Evolutionary conservation across 1,139 yeast species (phyloP).

Genomic region (Suhomyces bribrorum): DNA sequence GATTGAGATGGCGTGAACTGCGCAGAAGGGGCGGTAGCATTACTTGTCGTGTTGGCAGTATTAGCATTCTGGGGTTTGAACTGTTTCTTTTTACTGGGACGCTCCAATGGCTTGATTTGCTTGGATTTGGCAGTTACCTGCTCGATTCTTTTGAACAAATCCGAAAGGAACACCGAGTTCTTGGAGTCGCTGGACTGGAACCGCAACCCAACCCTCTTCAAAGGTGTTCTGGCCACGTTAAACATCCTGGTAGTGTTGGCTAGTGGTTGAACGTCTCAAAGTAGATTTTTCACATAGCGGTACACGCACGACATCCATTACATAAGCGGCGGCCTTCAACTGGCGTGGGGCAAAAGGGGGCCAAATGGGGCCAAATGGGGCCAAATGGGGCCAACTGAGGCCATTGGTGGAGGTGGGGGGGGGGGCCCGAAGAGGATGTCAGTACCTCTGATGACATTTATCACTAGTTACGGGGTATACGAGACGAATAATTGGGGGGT

Average conservation of each 20-base stretch:
- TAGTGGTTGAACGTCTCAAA: no score
- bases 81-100: conserved; percentile 12
- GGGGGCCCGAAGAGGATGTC: no score
- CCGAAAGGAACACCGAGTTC: conserved; percentile 23
- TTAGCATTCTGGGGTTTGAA: conserved; percentile 1
- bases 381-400: no score
- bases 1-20: conserved; percentile 2
- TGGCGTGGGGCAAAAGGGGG: no score
- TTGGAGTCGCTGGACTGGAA: conserved; percentile 18
- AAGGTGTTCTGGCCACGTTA: conserved; percentile 8
- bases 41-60: conserved; percentile 1
- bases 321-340: conserved; percentile 4
- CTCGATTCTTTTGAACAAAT: conserved; percentile 40
- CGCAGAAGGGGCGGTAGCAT: neutral
- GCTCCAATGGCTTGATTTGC: conserved; percentile 12
- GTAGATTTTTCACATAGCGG: conserved; percentile 11
- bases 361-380: no score
- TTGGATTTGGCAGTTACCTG: conserved; percentile 26
- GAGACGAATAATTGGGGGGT: no score
- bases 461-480: no score
- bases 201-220: conserved; percentile 14
- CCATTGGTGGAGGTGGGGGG: no score
- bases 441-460: no score
- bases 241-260: conserved; percentile 7
- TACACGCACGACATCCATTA: conserved; percentile 5